Conservation (phyloP, 768 basidiomycete genomes). For the Mycena vitilis region DNA sequence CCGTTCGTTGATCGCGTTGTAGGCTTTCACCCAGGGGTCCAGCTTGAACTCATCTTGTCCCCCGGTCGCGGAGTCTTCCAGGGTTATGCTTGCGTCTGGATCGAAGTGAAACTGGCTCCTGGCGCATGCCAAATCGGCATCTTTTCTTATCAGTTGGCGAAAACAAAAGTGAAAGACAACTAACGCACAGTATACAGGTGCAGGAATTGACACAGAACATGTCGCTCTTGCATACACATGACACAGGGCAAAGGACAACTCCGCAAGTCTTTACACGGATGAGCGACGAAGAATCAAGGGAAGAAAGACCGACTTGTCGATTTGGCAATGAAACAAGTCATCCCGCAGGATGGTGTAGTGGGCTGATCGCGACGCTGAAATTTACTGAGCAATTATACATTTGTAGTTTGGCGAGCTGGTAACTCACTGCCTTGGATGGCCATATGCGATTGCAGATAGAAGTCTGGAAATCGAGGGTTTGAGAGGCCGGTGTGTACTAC, state of each 20-base stretch:
- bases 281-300: too few relatives aligned
- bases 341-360: conserved; percentile 65
- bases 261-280: conserved; percentile 53
- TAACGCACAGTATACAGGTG: conserved; percentile 66
- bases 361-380: conserved; percentile 48
- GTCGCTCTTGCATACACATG: conserved; percentile 66
- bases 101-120: too few relatives aligned
- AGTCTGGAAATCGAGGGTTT: conserved; percentile 57
- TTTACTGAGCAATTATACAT: background rate
- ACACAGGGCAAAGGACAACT: conserved; percentile 60
- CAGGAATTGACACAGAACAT: conserved; percentile 47
- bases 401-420: background rate
- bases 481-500: conserved; percentile 57
- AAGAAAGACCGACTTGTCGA: conserved; percentile 40
- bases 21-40: too few relatives aligned
- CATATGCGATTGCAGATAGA: conserved; percentile 58
- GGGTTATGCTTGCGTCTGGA: too few relatives aligned
- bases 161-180: too few relatives aligned
- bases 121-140: too few relatives aligned
- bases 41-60: too few relatives aligned
- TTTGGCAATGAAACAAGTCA: conserved; percentile 45
- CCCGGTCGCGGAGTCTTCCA: too few relatives aligned
- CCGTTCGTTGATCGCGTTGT: too few relatives aligned
- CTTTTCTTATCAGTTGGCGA: too few relatives aligned
- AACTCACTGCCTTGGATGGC: conserved; percentile 59